These are phyloP conservation scores for Aspergillus pseudotamarii DNA, from an alignment of 2,329 filamentous ascomycete genomes.

Conservation along the genomic window DNA sequence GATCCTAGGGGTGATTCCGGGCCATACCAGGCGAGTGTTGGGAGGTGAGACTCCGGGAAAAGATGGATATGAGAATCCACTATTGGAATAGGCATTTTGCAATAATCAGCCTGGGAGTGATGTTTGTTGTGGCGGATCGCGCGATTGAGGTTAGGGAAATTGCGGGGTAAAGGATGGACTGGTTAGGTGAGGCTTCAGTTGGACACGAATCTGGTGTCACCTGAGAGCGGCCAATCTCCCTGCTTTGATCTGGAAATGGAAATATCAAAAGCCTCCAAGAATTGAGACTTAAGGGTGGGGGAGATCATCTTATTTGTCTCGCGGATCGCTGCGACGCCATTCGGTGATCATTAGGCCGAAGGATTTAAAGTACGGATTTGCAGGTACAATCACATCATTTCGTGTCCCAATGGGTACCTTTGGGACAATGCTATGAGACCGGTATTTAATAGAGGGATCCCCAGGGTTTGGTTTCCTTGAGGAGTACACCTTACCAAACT, in stretches of 20 bases:
- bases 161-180: background rate
- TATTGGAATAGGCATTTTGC: slow-evolving; percentile 52
- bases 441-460: background rate
- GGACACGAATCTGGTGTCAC: no score
- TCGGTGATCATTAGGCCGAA: slow-evolving; percentile 8
- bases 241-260: background rate
- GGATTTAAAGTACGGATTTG: background rate
- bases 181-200: background rate
- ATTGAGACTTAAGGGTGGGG: background rate
- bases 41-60: slow-evolving; percentile 69
- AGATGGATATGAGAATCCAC: slow-evolving; percentile 94
- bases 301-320: background rate
- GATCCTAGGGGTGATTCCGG: slow-evolving; percentile 62
- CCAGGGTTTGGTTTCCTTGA: no score
- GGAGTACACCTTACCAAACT: background rate
- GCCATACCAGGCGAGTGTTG: slow-evolving; percentile 70
- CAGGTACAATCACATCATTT: background rate
- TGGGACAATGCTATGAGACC: background rate
- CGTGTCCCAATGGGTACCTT: background rate
- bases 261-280: background rate
- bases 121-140: background rate
- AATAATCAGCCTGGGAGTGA: background rate
- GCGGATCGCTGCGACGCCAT: background rate
- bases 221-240: background rate
- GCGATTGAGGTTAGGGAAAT: background rate